Percentiles rank a stretch among this genome's conserved stretches.
These are phyloP conservation scores for Microstegium vimineum DNA, from an alignment of 176 grass and related monocot genomes.

Conservation along the genomic window DNA sequence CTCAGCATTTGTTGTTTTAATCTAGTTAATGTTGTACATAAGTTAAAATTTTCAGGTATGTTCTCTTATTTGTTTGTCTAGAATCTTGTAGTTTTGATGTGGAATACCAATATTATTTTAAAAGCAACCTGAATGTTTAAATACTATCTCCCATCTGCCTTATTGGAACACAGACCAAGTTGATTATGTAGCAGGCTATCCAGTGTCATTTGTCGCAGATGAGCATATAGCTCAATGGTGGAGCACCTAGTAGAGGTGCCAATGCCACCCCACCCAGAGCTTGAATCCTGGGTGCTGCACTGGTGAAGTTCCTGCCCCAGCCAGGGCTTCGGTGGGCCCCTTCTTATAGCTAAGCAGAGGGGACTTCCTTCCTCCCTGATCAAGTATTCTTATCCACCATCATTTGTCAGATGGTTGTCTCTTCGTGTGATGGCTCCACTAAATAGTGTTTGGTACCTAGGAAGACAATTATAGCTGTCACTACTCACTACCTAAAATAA, in stretches of 20 bases:
- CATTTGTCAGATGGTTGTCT: neutral
- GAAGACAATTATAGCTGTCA: neutral
- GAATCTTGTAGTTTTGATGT: neutral
- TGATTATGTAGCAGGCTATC: neutral
- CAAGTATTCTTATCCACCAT: neutral
- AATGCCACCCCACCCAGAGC: neutral
- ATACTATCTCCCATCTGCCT: neutral
- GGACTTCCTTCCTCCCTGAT: neutral
- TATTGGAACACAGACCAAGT: neutral
- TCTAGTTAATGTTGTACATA: neutral
- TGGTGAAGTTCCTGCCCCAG: neutral
- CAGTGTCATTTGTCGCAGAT: neutral
- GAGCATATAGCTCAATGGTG: neutral
- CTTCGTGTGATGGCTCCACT: neutral
- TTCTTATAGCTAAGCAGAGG: neutral
- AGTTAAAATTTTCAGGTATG: neutral
- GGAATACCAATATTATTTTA: neutral
- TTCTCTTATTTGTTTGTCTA: conserved; percentile 3
- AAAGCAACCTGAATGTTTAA: neutral
- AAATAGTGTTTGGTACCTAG: neutral
- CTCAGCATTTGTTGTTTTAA: neutral
- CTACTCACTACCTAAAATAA: conserved; percentile 6
- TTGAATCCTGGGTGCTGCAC: neutral
- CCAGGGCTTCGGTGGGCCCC: neutral
- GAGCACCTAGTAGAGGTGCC: neutral